Base-by-base conservation (phyloP, 75 land plant species). In the Sequoia sempervirens region DNA sequence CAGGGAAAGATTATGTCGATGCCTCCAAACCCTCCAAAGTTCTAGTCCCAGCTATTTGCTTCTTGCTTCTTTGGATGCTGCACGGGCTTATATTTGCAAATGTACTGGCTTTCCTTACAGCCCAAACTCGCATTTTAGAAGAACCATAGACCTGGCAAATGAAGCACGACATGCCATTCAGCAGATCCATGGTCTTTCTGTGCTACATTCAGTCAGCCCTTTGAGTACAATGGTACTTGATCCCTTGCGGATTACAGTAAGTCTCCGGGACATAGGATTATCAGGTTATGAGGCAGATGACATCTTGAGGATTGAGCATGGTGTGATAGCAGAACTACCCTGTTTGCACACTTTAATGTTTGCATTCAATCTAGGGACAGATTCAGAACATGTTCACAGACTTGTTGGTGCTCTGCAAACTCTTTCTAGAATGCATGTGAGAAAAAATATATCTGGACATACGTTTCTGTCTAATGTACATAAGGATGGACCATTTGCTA, bases 11-110 rank as follows among this genome's bases (percentile, higher is more conserved):
- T 78, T 95, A 15, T 66, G 88, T 80, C 83, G 83, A 84, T 95
- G 96, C 89, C 90, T 97, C 64, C 96, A 94, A 82, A 90, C 87
- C n/a, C 91, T 97, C 52, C 99, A 97, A 84, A 97, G 94, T 83
- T 92, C 97, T 12, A 97, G 99, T 69, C 97, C 36, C 36, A 34
- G 36, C 0, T 34, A 0, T 34, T 34, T 34, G 36, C 36, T 34
- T 34, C 36, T 34, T 34, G 36, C 36, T 0, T 34, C 36, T 34
- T 0, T 34, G 36, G 36, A 34, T 34, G 0, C 0, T 34, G 0
- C 36, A 34, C 36, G 0, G 36, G 36, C 0, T 34, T 34, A 34
- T 34, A 34, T 34, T 34, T 34, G 36, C 36, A 34, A 34, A 34
- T 34, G 36, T 34, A 34, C 0, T 34, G 36, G 36, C 36, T 34